These are phyloP conservation scores for Cubamyces lactineus DNA, from an alignment of 768 basidiomycete genomes.

Conservation along the genomic window DNA sequence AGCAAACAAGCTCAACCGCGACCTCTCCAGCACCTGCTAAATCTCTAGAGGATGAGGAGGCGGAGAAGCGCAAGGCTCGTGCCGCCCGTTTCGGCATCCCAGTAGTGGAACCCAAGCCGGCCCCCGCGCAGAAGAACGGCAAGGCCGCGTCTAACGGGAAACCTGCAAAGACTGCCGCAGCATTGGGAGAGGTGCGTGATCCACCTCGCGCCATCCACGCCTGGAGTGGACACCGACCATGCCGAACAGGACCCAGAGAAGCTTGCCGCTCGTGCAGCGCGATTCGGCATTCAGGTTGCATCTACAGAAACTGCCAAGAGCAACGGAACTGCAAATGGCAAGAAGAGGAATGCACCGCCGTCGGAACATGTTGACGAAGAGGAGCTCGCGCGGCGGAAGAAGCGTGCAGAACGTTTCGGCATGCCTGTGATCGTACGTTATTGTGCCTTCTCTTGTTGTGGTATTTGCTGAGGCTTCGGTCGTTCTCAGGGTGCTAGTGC, in stretches of 20 bases:
- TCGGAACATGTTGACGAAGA: conserved; percentile 53
- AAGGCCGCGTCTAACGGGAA: conserved; percentile 13
- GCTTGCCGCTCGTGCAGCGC: conserved; percentile 54
- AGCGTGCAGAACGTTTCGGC: conserved; percentile 69
- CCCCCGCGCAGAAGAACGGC: conserved; percentile 30
- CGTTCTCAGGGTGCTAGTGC: not conserved
- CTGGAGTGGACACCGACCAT: not conserved
- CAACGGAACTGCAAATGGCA: conserved; percentile 17
- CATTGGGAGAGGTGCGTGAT: conserved; percentile 21
- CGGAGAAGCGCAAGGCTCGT: conserved; percentile 59
- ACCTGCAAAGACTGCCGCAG: conserved; percentile 5
- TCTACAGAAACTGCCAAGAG: conserved; percentile 4
- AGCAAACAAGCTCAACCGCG: not conserved
- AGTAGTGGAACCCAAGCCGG: conserved; percentile 47
- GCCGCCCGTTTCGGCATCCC: conserved; percentile 77
- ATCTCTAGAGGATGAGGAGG: conserved; percentile 47
- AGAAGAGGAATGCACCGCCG: conserved; percentile 40
- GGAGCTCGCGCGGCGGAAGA: conserved; percentile 59
- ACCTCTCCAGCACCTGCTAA: conserved; percentile 9
- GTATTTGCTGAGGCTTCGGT: not conserved
- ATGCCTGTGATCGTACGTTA: conserved; percentile 24
- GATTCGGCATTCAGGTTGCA: conserved; percentile 48
- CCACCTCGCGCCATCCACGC: not conserved
- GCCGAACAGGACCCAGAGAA: conserved; percentile 49
- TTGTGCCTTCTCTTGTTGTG: too few relatives aligned